Conservation (phyloP, 768 basidiomycete genomes). For the Hygrophorus russula region DNA sequence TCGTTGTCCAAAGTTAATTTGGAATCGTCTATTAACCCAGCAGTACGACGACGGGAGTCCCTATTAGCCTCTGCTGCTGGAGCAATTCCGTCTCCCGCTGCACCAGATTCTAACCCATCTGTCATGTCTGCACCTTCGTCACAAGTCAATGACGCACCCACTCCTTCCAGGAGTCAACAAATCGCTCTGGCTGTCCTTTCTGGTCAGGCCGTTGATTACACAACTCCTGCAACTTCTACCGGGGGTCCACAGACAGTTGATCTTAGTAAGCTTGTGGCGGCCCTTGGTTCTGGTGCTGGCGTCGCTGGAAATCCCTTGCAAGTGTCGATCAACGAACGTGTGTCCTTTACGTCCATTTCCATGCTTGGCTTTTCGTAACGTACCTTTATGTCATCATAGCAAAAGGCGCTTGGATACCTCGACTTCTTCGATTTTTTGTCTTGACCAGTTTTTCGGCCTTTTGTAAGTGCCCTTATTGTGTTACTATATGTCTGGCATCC, state of each 20-base stretch:
- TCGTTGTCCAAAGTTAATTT: constrained; percentile 52
- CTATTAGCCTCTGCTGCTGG: constrained; percentile 31
- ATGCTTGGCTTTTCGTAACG: not conserved
- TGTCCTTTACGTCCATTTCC: constrained; percentile 5
- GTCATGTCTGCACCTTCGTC: not conserved
- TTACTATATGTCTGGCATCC: not conserved
- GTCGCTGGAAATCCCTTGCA: constrained; percentile 51
- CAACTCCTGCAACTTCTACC: constrained; percentile 13
- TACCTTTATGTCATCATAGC: constrained; percentile 30
- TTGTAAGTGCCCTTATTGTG: constrained; percentile 33
- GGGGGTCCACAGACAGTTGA: constrained; percentile 11
- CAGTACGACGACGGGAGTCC: constrained; percentile 60
- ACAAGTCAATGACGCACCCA: constrained; percentile 6
- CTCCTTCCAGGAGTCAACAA: constrained; percentile 22
- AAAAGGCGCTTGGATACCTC: constrained; percentile 56
- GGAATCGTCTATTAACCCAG: constrained; percentile 44
- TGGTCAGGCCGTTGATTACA: constrained; percentile 15
- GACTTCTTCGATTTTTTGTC: constrained; percentile 52
- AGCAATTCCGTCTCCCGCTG: constrained; percentile 3
- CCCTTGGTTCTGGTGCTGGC: constrained; percentile 30
- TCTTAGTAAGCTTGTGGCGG: constrained; percentile 30
- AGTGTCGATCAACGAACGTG: constrained; percentile 75
- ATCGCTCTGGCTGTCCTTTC: constrained; percentile 40
- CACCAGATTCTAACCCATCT: not conserved
- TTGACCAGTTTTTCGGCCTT: constrained; percentile 47